Base-by-base conservation (phyloP, 805 yeast genomes). In the Barnettozyma vustinii region DNA sequence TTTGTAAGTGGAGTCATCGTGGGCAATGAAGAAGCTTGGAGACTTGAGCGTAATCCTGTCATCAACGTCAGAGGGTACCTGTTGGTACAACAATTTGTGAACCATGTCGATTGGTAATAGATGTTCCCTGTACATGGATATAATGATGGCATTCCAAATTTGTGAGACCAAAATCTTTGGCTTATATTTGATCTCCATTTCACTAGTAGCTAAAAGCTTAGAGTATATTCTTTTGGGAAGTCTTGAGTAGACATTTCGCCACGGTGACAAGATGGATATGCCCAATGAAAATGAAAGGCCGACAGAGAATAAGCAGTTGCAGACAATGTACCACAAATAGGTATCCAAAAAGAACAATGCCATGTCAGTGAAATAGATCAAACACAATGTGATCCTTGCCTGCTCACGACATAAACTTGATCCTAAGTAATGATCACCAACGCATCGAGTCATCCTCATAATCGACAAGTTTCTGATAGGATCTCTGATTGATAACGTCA, bases 231-330 rank as follows among this genome's bases (percentile, higher is more conserved):
- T 73, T 57, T 83, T 81, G 0, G 96, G 96, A 19, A 89, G 67
- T 44, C 90, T 69, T 4, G 88, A 76, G 62, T 81, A 87, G 26
- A 84, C 79, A 58, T 86, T 87, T 61, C 87, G 79, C 96, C 96
- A 87, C 0, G 96, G 96, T 1, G 95, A 84, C 81, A 91, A 80
- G 6, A 87, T 80, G 1, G 95, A 86, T 8, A 86, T 81, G 1
- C 96, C 96, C 54, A 83, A 71, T n/a, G 83, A 78, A 56, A 83
- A 77, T 0, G 94, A 84, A 16, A 86, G 66, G 43, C 80, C 73
- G 18, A 86, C 83, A 0, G 95, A 87, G 52, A 85, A 83, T 0
- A 78, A 59, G 4, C 94, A 83, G 58, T 83, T 87, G 79, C 91
- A 83, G 35, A 87, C 74, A 53, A 87, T 87, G 56, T 86, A 87